Evolutionary conservation across 2,329 filamentous ascomycete genomes (phyloP), one percentile per base, ranked within the genome.

Genomic region (Onygena corvina): DNA sequence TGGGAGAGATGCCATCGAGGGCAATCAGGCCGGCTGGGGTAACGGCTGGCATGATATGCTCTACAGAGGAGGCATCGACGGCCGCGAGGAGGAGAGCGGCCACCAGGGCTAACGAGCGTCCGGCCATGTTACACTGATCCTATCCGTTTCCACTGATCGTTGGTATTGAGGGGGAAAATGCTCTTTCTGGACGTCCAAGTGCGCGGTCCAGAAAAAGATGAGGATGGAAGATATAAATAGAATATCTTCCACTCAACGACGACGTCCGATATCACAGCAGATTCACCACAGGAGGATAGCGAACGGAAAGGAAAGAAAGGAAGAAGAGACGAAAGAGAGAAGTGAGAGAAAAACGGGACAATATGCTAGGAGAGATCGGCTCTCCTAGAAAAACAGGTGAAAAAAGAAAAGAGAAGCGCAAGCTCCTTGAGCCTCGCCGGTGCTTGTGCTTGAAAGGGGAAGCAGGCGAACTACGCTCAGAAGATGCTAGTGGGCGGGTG

Each of bases 1-100:
- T 46, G 21, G 54, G 54, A 44, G 54, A 51, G 33, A 52, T 55
- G 33, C 54, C 54, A 31, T 52, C 23, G n/a, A 47, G 47, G 20
- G 46, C 54, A 33, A 53, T 49, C 25, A 55, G 27, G 3, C 53
- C 50, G 27, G 51, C 36, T 9, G 51, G 49, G 9, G 54, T 56
- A 30, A 52, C 53, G 18, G 49, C 47, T 14, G 54, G 51, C n/a
- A 56, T 27, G 14, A 51, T 29, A 9, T 36, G 48, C n/a, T 48
- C 40, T 6, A 50, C 21, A 16, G 45, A 14, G 8, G 40, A 45
- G 18, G 50, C 54, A 14, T 56, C 49, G 36, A 52, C 54, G 27
- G 46, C 36, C 27, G 50, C 52, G 8, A 56, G 33, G 48, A 56
- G 49, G 20, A 56, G 50, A 38, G 50, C 46, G 5, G 47, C 52